Evolutionary conservation across 139 green algal species (phyloP).

Genomic region (Pseudopediastrum boryanum): DNA sequence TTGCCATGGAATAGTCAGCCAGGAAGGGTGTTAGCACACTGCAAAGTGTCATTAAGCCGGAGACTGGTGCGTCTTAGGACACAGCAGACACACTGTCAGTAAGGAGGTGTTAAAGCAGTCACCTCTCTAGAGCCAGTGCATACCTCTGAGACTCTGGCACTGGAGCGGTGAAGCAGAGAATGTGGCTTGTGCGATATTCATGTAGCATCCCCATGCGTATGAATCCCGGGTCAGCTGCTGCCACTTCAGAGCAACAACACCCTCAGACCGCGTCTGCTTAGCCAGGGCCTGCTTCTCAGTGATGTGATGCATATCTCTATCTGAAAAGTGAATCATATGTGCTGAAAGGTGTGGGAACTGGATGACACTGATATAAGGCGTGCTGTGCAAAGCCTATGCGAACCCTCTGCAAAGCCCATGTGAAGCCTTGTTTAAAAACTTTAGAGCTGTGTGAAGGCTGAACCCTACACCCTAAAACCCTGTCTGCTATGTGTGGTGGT

Average conservation of each 20-base stretch:
- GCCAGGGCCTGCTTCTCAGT: no score
- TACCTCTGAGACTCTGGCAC: neutral
- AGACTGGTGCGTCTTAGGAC: neutral
- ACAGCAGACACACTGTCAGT: neutral
- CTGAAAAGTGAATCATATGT: no score
- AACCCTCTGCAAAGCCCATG: neutral
- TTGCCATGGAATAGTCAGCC: neutral
- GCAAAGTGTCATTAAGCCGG: no score
- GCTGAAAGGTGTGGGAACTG: no score
- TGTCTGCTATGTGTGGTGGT: no score
- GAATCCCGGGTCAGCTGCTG: neutral
- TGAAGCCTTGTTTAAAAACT: neutral
- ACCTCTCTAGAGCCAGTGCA: neutral
- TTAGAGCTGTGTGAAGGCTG: no score
- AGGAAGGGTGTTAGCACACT: neutral
- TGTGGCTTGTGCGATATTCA: neutral
- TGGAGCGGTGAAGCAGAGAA: neutral
- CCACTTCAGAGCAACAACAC: neutral
- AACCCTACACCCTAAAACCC: no score
- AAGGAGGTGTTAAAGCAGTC: constrained; percentile 24
- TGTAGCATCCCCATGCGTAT: neutral
- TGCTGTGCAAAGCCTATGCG: neutral
- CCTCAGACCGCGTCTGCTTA: neutral
- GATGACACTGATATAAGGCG: neutral
- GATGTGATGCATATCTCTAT: no score